Conservation (phyloP, 805 yeast species). For the Brettanomyces nanus region DNA sequence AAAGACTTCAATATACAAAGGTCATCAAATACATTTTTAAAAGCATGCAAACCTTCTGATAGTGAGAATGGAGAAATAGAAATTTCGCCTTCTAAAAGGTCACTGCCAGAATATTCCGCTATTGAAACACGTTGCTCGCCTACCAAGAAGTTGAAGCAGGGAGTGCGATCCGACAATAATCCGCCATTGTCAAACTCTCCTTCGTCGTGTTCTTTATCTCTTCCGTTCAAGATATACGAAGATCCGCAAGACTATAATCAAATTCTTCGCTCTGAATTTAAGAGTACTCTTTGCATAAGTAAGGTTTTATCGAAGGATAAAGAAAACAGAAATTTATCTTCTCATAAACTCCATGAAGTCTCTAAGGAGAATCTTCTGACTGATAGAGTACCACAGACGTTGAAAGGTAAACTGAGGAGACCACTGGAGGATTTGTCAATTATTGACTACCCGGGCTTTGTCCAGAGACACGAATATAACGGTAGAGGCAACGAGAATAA, state of each 20-base stretch:
- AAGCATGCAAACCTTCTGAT: neutral
- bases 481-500: conserved; percentile 1
- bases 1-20: conserved; percentile 4
- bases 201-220: too few species aligned
- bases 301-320: neutral
- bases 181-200: neutral
- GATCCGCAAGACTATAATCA: conserved; percentile 4
- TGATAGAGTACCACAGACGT: conserved; percentile 1
- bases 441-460: conserved; percentile 5
- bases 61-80: neutral
- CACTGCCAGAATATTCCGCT: neutral
- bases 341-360: neutral
- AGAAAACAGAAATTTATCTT: neutral
- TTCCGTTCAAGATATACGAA: conserved; percentile 5
- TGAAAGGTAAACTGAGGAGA: conserved; percentile 1
- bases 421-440: conserved; percentile 4
- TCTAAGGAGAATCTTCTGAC: neutral
- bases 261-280: neutral
- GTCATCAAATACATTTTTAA: conserved; percentile 1
- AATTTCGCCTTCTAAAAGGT: conserved; percentile 2
- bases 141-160: conserved; percentile 1
- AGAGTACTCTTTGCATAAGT: conserved; percentile 1
- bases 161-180: too few species aligned
- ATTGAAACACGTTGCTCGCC: neutral
- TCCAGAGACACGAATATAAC: neutral